Percentiles rank a stretch among this genome's conserved stretches.
These are phyloP conservation scores for Oleoguttula mirabilis DNA, from an alignment of 495 filamentous ascomycete genomes.

Conservation along the genomic window DNA sequence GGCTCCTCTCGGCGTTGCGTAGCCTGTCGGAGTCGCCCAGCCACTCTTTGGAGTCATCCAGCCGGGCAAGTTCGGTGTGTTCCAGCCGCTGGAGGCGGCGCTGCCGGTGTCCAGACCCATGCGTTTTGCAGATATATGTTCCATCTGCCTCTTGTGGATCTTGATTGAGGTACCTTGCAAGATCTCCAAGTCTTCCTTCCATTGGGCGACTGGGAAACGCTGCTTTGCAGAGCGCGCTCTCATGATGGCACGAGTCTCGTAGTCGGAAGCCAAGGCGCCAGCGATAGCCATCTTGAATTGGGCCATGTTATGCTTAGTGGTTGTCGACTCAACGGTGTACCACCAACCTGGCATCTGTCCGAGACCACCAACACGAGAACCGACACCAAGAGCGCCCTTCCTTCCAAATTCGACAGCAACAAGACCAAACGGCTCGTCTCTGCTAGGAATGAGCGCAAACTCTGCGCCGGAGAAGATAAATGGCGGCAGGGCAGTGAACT, in stretches of 20 bases:
- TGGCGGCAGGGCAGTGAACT: slow-evolving; percentile 62
- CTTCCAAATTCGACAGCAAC: slow-evolving; percentile 72
- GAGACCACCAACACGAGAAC: slow-evolving; percentile 53
- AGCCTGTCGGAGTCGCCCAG: slow-evolving; percentile 13
- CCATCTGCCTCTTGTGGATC: slow-evolving; percentile 18
- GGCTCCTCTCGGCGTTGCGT: slow-evolving; percentile 4
- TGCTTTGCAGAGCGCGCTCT: slow-evolving; percentile 64
- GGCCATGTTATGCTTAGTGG: slow-evolving; percentile 54
- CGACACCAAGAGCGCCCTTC: slow-evolving; percentile 65
- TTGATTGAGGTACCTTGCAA: slow-evolving; percentile 30
- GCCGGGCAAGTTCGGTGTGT: slow-evolving; percentile 16
- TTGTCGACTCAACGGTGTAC: slow-evolving; percentile 58
- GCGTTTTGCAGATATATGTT: slow-evolving; percentile 7
- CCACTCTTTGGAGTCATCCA: slow-evolving; percentile 18
- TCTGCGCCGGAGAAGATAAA: slow-evolving; percentile 71
- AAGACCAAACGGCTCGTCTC: slow-evolving; percentile 72
- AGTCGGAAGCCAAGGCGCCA: slow-evolving; percentile 51
- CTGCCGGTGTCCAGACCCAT: slow-evolving; percentile 11
- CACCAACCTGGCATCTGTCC: slow-evolving; percentile 75
- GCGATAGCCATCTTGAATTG: slow-evolving; percentile 62
- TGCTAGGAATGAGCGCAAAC: slow-evolving; percentile 66
- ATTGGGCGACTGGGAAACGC: slow-evolving; percentile 51
- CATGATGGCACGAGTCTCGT: slow-evolving; percentile 51
- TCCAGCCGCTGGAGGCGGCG: slow-evolving; percentile 14
- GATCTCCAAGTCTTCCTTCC: slow-evolving; percentile 32